These are phyloP conservation scores for Ilex aquifolium DNA, from an alignment of 257 asterid genomes.

Conservation along the genomic window DNA sequence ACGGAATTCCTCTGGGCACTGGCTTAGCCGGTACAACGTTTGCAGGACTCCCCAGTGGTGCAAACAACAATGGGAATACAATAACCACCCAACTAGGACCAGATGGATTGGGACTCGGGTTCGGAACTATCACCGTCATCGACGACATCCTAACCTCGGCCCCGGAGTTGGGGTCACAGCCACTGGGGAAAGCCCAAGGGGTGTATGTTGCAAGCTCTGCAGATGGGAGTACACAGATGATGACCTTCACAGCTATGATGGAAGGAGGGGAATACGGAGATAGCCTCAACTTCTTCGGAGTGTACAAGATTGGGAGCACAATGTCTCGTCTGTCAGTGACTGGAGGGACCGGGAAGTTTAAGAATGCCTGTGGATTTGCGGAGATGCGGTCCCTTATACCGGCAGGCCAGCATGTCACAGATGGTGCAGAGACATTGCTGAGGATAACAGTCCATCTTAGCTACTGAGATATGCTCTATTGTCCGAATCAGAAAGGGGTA, in stretches of 20 bases:
- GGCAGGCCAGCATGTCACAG: slow-evolving; percentile 40
- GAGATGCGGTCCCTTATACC: slow-evolving; percentile 42
- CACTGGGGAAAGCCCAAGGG: slow-evolving; percentile 43
- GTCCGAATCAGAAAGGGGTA: too few species aligned
- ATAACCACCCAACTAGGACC: slow-evolving; percentile 29
- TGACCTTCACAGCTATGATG: slow-evolving; percentile 48
- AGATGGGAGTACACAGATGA: slow-evolving; percentile 43
- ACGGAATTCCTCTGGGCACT: slow-evolving; percentile 76
- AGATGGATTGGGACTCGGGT: slow-evolving; percentile 45
- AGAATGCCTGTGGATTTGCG: slow-evolving; percentile 48
- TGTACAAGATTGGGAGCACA: slow-evolving; percentile 40
- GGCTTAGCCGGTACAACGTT: slow-evolving; percentile 63
- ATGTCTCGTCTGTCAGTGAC: slow-evolving; percentile 41
- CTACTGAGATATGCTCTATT: slow-evolving; percentile 19
- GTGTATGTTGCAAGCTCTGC: slow-evolving; percentile 52
- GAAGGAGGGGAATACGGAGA: slow-evolving; percentile 57
- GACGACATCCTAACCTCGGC: slow-evolving; percentile 40
- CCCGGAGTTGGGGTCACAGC: slow-evolving; percentile 37
- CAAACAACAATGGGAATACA: slow-evolving; percentile 15
- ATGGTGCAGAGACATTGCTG: slow-evolving; percentile 47
- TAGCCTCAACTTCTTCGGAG: slow-evolving; percentile 42
- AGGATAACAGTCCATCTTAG: slow-evolving; percentile 35
- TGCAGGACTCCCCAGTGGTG: slow-evolving; percentile 26
- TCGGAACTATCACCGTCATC: slow-evolving; percentile 49
- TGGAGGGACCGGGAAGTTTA: slow-evolving; percentile 49